phyloP scores from a whole-genome alignment of 768 basidiomycete species.

The Russula sp. region DNA sequence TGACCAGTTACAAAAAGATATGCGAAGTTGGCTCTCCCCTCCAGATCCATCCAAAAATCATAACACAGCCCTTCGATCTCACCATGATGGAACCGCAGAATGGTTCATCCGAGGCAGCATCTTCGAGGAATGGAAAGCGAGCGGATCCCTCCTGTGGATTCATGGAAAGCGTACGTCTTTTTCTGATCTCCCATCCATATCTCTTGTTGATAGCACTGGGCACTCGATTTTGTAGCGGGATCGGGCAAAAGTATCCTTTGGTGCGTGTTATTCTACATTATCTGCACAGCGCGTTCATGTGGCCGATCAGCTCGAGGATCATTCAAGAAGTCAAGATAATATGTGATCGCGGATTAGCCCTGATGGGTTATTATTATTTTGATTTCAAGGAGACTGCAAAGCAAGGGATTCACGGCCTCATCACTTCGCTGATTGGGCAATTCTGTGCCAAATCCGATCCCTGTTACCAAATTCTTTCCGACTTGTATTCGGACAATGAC shows the following conservation, averaged over 20 bases:
- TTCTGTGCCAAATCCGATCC: neutral
- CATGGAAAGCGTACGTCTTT: neutral
- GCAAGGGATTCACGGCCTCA: neutral
- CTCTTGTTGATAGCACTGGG: neutral
- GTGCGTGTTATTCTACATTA: neutral
- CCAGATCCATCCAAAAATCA: neutral
- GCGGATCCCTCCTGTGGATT: neutral
- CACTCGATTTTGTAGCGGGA: neutral
- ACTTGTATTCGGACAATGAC: neutral
- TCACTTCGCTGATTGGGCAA: neutral
- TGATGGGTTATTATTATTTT: conserved; percentile 3
- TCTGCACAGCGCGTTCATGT: neutral
- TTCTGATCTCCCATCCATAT: too few relatives aligned
- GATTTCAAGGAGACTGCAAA: neutral
- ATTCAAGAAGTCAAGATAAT: neutral
- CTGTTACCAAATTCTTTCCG: neutral
- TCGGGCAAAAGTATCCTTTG: conserved; percentile 8
- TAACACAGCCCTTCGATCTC: neutral
- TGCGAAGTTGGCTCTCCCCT: neutral
- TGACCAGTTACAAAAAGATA: neutral
- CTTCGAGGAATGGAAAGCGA: neutral
- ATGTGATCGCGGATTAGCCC: neutral
- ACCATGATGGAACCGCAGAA: neutral
- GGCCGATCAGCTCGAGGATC: neutral
- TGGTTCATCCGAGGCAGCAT: neutral